Evolutionary conservation across 2,329 filamentous ascomycete genomes (phyloP), one percentile per base, ranked within the genome.

Genomic region (Fusarium odoratissimum): DNA sequence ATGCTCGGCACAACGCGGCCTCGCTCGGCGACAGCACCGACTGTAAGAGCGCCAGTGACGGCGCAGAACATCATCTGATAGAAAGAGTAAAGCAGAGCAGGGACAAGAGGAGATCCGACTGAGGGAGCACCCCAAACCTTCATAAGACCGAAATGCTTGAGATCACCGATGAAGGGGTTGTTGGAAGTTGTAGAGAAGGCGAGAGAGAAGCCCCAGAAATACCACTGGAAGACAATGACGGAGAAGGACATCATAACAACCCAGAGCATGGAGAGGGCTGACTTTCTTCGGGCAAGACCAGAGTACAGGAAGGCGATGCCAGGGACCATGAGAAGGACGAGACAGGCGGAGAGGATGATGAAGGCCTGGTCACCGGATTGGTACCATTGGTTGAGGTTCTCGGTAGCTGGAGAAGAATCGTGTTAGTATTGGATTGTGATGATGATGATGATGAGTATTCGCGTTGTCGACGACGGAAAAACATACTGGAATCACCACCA

Each of bases 21-120:
- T 72, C 96, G 93, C 84, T 99, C 96, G 67, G 95, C 95, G 60
- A 97, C 94, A 70, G 95, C 93, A 70, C 96, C 96, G 80, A 97
- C 91, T 46, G 97, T 90, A 78, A 99, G 97, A 63, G 94, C 95
- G 59, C 91, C 95, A 19, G 95, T 99, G 72, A 97, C 94, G 78
- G 91, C 93, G 82, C 93, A 96, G 87, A 99, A 99, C 92, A 97
- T 95, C 92, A 98, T 94, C 93, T 97, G 93, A 84, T 98, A 98
- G 84, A 98, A 97, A 44, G 94, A 93, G 84, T 96, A 98, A 7
- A 98, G 89, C 44, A 99, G 87, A 79, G 95, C 94, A 3, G 96
- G 94, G 76, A 98, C 91, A 69, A 98, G 88, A 23, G 95, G 92
- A 37, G 93, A 97, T 62, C 95, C 96, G 31, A 93, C 94, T 67